Base-by-base conservation (phyloP, 23 red algal species). In the Agarophyton chilense region DNA sequence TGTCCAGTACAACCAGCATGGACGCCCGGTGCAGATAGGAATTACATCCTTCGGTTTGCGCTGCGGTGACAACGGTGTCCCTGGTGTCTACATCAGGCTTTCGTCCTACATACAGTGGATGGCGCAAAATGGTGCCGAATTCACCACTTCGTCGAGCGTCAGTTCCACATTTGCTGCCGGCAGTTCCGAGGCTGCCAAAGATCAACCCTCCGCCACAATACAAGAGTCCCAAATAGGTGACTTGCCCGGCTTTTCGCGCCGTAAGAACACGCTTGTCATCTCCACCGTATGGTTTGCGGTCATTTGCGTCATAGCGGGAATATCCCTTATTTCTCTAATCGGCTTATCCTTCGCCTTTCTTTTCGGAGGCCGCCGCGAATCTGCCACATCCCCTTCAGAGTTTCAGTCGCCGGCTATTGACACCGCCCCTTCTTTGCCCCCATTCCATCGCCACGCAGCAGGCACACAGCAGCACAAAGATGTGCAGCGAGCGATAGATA, bases 71-170 rank as follows among this genome's bases (percentile, higher is more conserved):
- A 51, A 57, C 11, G 52, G 79, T n/a, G 55, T 84, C 10, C 79
- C 79, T 66, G 61, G 79, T 41, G 79, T 84, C 21, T 65, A 84
- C 45, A 54, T 84, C n/a, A 21, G 79, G 67, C 47, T 84, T 42
- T 67, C 57, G 19, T 51, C 56, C 31, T 84, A 57, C 32, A 47
- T 70, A 13, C 42, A 65, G 21, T 84, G 79, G 79, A 84, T 84
- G 36, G 33, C 41, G 6, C 28, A 60, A 21, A 70, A 49, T 13
- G 56, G 79, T 41, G 79, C 56, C 33, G 52, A 31, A 28, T 84
- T 84, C 22, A 32, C 49, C 40, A 70, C 38, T 6, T 51, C 79
- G 5, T 22, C 19, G 32, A 24, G 31, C 55, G 79, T 35, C 26
- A 54, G 65, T 8, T 17, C 56, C 34, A 65, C 44, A 22, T 84